phyloP scores from a whole-genome alignment of 2,329 filamentous ascomycete species.

The Sporothrix brunneoviolacea region DNA sequence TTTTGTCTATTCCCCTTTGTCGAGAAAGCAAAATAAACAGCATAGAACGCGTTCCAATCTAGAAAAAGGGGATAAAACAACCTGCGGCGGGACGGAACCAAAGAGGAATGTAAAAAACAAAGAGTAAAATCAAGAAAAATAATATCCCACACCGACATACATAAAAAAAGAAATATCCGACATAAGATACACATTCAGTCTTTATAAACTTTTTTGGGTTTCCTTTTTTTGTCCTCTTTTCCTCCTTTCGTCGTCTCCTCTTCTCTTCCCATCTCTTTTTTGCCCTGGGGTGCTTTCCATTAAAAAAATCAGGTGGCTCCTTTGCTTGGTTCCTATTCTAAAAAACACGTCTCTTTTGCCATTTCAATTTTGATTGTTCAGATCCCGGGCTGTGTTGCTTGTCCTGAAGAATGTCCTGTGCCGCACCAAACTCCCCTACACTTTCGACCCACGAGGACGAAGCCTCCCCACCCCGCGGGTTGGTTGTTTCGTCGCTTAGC shows the following conservation, averaged over 20 bases:
- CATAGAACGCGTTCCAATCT: too few species aligned
- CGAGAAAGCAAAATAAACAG: too few species aligned
- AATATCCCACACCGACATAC: constrained; percentile 6
- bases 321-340: constrained; percentile 1
- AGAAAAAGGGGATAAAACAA: too few species aligned
- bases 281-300: not conserved
- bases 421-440: too few species aligned
- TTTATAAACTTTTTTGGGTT: not conserved
- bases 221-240: not conserved
- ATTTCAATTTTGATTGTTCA: not conserved
- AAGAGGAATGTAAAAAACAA: not conserved
- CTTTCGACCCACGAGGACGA: too few species aligned
- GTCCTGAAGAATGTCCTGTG: constrained; percentile 22
- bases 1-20: too few species aligned
- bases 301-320: constrained; percentile 5
- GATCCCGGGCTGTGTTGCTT: not conserved
- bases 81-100: too few species aligned
- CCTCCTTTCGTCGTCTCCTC: not conserved
- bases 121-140: constrained; percentile 1
- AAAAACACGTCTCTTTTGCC: constrained; percentile 3
- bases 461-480: too few species aligned
- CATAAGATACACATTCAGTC: constrained; percentile 7
- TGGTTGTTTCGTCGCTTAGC: constrained; percentile 58
- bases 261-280: not conserved
- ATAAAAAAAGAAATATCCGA: constrained; percentile 4